Conservation (phyloP, 495 filamentous ascomycete species). For the Pyrenula aspistea region DNA sequence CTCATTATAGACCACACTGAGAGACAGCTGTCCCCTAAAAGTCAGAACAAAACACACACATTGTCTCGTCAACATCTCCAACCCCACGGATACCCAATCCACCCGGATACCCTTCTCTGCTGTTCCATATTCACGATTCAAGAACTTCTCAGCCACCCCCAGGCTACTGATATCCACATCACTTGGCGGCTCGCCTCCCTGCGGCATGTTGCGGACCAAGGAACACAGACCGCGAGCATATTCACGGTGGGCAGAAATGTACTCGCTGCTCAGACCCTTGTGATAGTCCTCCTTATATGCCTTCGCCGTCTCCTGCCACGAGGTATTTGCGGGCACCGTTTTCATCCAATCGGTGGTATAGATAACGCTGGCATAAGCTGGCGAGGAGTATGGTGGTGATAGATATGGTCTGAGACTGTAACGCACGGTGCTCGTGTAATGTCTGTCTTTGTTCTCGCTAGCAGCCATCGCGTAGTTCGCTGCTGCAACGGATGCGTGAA, state of each 20-base stretch:
- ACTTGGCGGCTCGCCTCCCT: conserved; percentile 9
- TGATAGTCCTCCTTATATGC: conserved; percentile 16
- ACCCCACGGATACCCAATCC: conserved; percentile 11
- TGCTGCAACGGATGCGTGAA: conserved; percentile 17
- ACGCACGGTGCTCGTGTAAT: conserved; percentile 23
- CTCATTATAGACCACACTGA: conserved; percentile 21
- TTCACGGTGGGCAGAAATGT: conserved; percentile 14
- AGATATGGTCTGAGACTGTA: conserved; percentile 16
- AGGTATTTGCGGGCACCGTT: conserved; percentile 7
- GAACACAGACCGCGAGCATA: conserved; percentile 11
- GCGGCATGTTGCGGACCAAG: conserved; percentile 6
- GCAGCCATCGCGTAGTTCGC: conserved; percentile 12
- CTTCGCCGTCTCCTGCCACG: conserved; percentile 17
- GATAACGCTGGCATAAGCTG: conserved; percentile 11
- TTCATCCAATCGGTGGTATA: conserved; percentile 17
- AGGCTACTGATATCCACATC: conserved; percentile 21
- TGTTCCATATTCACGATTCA: conserved; percentile 8
- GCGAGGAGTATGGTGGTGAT: conserved; percentile 13
- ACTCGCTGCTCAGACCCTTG: conserved; percentile 10
- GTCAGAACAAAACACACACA: conserved; percentile 14
- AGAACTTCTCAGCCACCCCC: conserved; percentile 11
- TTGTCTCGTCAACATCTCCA: conserved; percentile 15
- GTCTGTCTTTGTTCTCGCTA: conserved; percentile 7
- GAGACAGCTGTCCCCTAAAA: conserved; percentile 14
- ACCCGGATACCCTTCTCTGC: conserved; percentile 10